Evolutionary conservation across 192 early-diverging fungal species (phyloP).

Genomic region (Funneliformis mosseae): DNA sequence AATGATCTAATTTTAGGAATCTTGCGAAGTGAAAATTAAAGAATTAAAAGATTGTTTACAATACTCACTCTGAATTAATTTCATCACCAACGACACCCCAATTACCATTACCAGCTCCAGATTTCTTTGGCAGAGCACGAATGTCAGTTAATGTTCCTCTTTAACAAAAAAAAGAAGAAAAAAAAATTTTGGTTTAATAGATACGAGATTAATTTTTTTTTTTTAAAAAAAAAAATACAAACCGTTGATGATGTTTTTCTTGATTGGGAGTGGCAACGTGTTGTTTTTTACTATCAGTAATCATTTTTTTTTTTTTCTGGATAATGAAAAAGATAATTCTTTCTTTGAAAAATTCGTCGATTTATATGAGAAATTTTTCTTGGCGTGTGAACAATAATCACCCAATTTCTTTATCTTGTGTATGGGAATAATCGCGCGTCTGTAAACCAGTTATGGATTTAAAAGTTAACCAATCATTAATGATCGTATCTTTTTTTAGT

Average conservation of each 20-base stretch:
- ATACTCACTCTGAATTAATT: neutral
- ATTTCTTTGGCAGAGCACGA: slow-evolving; percentile 4
- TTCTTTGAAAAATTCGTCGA: no score
- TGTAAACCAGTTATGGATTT: no score
- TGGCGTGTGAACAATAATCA: neutral
- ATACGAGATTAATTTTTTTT: no score
- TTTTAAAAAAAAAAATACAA: neutral
- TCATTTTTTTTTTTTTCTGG: neutral
- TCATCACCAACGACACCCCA: slow-evolving; percentile 16
- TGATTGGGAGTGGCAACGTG: neutral
- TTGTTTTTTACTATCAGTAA: neutral
- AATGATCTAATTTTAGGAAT: no score
- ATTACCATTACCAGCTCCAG: slow-evolving; percentile 12
- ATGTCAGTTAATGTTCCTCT: slow-evolving; percentile 6
- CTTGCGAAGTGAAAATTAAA: neutral
- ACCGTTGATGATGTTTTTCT: slow-evolving; percentile 20
- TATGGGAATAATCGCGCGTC: neutral
- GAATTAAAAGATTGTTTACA: no score
- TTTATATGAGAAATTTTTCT: no score
- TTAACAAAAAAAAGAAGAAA: neutral
- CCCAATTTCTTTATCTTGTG: neutral
- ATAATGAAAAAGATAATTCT: no score
- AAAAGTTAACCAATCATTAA: neutral
- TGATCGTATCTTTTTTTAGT: no score
- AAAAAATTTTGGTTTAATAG: neutral